A percentile compares a stretch with the other conserved stretches of the same genome.
phyloP scores from a whole-genome alignment of 139 green algal genomes.

The Chlorella sp. region DNA sequence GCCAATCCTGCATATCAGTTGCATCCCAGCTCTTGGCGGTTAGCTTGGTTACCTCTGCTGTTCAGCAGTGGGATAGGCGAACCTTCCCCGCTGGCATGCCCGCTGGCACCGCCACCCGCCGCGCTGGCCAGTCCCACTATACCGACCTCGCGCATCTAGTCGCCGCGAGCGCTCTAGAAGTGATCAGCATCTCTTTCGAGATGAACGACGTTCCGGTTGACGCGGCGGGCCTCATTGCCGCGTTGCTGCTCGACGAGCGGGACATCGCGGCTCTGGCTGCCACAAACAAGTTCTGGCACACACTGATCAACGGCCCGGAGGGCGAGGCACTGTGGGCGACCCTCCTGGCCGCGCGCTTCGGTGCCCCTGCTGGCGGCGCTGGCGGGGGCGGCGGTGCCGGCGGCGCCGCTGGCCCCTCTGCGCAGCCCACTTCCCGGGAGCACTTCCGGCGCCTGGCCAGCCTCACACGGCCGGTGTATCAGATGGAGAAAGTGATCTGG shows the following conservation, averaged over 20 bases:
- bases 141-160: too few relatives aligned
- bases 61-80: too few relatives aligned
- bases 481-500: neutral
- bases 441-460: conserved; percentile 2
- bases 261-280: neutral
- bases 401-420: neutral
- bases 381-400: neutral
- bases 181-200: neutral
- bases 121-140: too few relatives aligned
- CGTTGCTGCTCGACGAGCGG: neutral
- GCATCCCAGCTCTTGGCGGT: too few relatives aligned
- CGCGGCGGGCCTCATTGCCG: neutral
- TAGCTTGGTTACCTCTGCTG: too few relatives aligned
- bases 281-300: neutral
- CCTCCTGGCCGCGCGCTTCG: conserved; percentile 7
- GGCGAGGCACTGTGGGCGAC: neutral
- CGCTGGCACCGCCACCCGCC: too few relatives aligned
- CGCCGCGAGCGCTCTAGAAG: too few relatives aligned
- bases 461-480: neutral
- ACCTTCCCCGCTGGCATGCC: too few relatives aligned
- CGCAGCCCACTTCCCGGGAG: too few relatives aligned
- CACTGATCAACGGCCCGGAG: neutral
- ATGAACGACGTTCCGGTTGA: neutral
- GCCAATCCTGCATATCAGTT: too few relatives aligned
- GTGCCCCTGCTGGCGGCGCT: neutral